Evolutionary conservation across 345 rosid genomes (phyloP), one percentile per base, ranked within the genome.

Genomic region (Salix brachista): DNA sequence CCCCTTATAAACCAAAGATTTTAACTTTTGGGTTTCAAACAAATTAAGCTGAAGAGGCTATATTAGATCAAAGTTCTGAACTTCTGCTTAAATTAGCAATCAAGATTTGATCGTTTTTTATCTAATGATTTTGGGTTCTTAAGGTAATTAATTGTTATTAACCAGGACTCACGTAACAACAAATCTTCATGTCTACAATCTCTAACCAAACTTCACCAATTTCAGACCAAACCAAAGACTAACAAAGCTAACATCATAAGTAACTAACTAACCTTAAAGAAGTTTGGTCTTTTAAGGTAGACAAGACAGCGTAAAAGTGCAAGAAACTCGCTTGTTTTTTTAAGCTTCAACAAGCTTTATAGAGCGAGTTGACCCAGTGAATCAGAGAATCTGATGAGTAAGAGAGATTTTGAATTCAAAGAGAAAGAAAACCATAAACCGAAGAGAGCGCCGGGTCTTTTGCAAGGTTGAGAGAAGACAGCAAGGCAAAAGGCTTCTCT

Each of bases 401-500:
- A 41, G 69, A 42, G 71, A 52, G 48, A 11, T 58, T 72, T 28
- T 50, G 65, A 73, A 69, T 62, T 76, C 81, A 74, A 74, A 72
- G 64, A 80, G 41, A 80, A 69, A 23, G 61, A 65, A 76, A 79
- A 42, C 80, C 82, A 70, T 48, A 75, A 69, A 77, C 23, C 69
- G 8, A 75, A 70, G 77, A 37, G 67, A 52, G 23, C 32, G 68
- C 67, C 61, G 48, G 71, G 62, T 36, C 78, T 79, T 69, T 67
- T 58, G 64, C 81, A 68, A 75, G 77, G 80, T 82, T 34, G 36
- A 42, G 14, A 42, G 46, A 77, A 81, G 88, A 87, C 92, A 86
- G 89, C 60, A 69, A 64, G 42, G 84, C 82, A 61, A 72, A 72
- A 66, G 21, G 26, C 39, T 54, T 54, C 26, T 67, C 39, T 54